phyloP scores from a whole-genome alignment of 2,329 filamentous ascomycete species.

The Fusarium metavorans region DNA sequence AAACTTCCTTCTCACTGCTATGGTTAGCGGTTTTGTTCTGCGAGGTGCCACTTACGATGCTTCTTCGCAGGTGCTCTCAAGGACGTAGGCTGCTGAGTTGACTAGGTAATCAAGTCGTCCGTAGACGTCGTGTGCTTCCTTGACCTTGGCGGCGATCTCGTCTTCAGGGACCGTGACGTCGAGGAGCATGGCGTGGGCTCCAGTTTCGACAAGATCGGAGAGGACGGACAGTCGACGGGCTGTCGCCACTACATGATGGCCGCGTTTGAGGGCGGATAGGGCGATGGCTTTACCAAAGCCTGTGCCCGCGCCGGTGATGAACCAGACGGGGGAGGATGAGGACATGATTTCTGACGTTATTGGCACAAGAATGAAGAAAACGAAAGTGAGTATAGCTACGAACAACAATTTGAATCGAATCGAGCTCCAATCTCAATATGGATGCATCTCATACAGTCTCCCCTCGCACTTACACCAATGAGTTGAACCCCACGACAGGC shows the following conservation, averaged over 20 bases:
- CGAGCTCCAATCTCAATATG: background rate
- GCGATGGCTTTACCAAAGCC: constrained; percentile 60
- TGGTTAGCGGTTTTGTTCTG: background rate
- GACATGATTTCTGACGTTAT: constrained; percentile 1
- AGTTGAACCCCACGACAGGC: background rate
- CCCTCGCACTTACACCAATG: background rate
- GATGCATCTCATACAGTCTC: background rate
- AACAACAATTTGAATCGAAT: background rate
- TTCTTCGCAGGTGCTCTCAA: constrained; percentile 32
- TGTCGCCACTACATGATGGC: constrained; percentile 59
- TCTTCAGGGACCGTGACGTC: constrained; percentile 25
- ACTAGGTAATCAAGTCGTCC: constrained; percentile 22
- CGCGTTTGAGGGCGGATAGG: constrained; percentile 54
- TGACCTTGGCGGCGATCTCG: constrained; percentile 17
- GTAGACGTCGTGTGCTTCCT: constrained; percentile 15
- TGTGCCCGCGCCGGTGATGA: constrained; percentile 60
- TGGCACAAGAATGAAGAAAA: background rate
- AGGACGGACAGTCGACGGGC: constrained; percentile 49
- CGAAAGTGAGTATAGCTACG: background rate
- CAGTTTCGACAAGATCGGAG: constrained; percentile 9
- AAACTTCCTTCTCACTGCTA: constrained; percentile 45
- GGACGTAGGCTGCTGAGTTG: constrained; percentile 30
- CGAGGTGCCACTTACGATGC: constrained; percentile 10
- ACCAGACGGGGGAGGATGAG: constrained; percentile 53
- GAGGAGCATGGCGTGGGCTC: constrained; percentile 15